A percentile compares a stretch with the other conserved stretches of the same genome.
phyloP scores from a whole-genome alignment of 2,329 filamentous ascomycete genomes.

The Fusarium sp. region DNA sequence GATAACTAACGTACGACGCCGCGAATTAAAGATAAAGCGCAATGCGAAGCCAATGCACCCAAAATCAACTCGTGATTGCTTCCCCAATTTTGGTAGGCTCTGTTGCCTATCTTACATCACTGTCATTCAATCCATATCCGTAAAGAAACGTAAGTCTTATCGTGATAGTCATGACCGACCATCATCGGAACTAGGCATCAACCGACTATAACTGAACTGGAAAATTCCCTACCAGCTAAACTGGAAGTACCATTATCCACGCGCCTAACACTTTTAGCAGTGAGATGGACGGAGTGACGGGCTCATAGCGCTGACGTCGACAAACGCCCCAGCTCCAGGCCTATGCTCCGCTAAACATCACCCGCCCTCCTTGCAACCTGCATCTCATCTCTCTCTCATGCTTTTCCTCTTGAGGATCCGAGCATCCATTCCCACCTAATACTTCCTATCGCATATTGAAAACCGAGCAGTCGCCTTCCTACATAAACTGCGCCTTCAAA shows the following conservation, averaged over 20 bases:
- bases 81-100: not conserved
- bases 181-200: slow-evolving; percentile 31
- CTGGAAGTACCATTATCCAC: slow-evolving; percentile 14
- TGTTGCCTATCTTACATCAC: slow-evolving; percentile 8
- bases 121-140: not conserved
- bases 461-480: slow-evolving; percentile 30
- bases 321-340: slow-evolving; percentile 45
- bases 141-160: not conserved
- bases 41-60: slow-evolving; percentile 1
- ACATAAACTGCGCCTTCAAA: slow-evolving; percentile 28
- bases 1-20: slow-evolving; percentile 6
- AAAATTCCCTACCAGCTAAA: not conserved
- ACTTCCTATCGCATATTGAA: slow-evolving; percentile 6
- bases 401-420: slow-evolving; percentile 21
- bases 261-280: slow-evolving; percentile 30
- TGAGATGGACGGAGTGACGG: slow-evolving; percentile 37
- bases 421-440: slow-evolving; percentile 16
- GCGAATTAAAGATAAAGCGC: slow-evolving; percentile 13
- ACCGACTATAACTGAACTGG: slow-evolving; percentile 5
- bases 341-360: slow-evolving; percentile 43
- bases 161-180: slow-evolving; percentile 15
- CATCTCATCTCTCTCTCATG: slow-evolving; percentile 31
- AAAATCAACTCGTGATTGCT: slow-evolving; percentile 4
- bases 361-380: slow-evolving; percentile 41
- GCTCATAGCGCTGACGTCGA: slow-evolving; percentile 58